Evolutionary conservation across 352 stramenopile species (phyloP).

Genomic region (Phytophthora cactorum): DNA sequence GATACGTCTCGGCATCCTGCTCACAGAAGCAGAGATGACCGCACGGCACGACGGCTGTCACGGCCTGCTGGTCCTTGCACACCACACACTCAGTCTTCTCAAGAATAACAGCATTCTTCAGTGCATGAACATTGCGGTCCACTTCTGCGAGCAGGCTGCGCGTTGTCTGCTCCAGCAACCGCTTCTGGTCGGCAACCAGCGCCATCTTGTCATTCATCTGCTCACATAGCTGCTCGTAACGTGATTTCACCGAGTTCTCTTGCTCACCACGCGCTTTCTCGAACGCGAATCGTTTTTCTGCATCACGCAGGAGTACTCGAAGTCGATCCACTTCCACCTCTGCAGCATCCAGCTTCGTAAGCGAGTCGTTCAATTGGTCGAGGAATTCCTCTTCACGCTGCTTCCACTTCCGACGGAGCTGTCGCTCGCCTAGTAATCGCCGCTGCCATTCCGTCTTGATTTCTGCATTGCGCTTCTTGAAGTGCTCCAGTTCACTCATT

Average conservation of each 20-base stretch:
- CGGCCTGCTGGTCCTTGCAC: slow-evolving; percentile 76
- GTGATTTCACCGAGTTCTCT: slow-evolving; percentile 75
- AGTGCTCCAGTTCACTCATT: slow-evolving; percentile 66
- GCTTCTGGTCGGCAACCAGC: slow-evolving; percentile 73
- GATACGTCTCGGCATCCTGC: slow-evolving; percentile 77
- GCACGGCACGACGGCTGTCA: slow-evolving; percentile 80
- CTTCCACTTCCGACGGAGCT: slow-evolving; percentile 85
- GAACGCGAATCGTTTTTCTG: slow-evolving; percentile 74
- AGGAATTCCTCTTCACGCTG: slow-evolving; percentile 78
- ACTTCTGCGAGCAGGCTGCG: slow-evolving; percentile 72
- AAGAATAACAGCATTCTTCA: slow-evolving; percentile 68
- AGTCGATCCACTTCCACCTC: slow-evolving; percentile 52
- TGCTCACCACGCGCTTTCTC: slow-evolving; percentile 77
- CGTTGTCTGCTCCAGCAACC: slow-evolving; percentile 82
- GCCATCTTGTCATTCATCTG: slow-evolving; percentile 77
- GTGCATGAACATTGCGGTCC: slow-evolving; percentile 71
- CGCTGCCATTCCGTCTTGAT: slow-evolving; percentile 85
- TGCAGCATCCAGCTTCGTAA: slow-evolving; percentile 55
- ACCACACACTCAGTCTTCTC: slow-evolving; percentile 81
- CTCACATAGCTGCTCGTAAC: slow-evolving; percentile 78
- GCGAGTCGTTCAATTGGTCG: slow-evolving; percentile 64
- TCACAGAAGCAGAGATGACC: slow-evolving; percentile 89
- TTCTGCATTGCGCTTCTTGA: slow-evolving; percentile 83
- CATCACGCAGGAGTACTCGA: slow-evolving; percentile 56
- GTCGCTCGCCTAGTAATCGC: slow-evolving; percentile 74